A percentile compares a stretch with the other conserved stretches of the same genome.
Evolutionary conservation across 768 basidiomycete genomes (phyloP).

Genomic region (Sutorius australiensis): DNA sequence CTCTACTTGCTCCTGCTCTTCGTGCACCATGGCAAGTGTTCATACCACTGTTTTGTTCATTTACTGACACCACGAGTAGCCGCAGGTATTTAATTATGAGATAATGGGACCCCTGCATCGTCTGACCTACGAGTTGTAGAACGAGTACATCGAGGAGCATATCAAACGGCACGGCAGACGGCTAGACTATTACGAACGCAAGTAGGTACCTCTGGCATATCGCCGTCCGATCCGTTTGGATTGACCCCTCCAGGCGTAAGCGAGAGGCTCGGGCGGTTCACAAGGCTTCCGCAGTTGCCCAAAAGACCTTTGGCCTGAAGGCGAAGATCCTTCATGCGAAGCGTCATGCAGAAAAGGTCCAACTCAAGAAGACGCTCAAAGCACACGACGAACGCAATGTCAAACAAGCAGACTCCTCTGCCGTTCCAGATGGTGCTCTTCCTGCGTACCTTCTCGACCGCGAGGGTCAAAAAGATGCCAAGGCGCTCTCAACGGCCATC

Average conservation of each 20-base stretch:
- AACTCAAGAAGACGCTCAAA: conserved; percentile 99
- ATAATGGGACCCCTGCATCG: background rate
- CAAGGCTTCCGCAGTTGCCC: conserved; percentile 75
- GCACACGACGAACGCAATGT: conserved; percentile 98
- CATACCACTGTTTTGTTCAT: background rate
- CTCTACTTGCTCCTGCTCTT: background rate
- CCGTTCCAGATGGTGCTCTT: conserved; percentile 84
- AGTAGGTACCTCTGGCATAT: conserved; percentile 47
- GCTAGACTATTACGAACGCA: conserved; percentile 93
- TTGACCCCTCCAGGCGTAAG: conserved; percentile 57
- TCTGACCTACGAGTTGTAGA: conserved; percentile 46
- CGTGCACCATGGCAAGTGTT: conserved; percentile 27
- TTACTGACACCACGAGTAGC: conserved; percentile 39
- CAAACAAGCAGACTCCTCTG: conserved; percentile 84
- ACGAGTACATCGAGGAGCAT: conserved; percentile 99
- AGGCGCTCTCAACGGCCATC: conserved; percentile 91
- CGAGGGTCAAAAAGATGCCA: conserved; percentile 97
- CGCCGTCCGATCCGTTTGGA: background rate
- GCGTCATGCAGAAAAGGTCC: conserved; percentile 95
- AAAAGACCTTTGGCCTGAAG: conserved; percentile 94
- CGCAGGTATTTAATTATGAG: conserved; percentile 48
- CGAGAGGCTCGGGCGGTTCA: conserved; percentile 76
- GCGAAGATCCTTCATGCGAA: conserved; percentile 97
- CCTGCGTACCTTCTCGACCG: conserved; percentile 96
- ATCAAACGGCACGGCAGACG: conserved; percentile 96